Evolutionary conservation across 805 yeast species (phyloP), one percentile per base, ranked within the genome.

Genomic region (Candida methanosorbosa): DNA sequence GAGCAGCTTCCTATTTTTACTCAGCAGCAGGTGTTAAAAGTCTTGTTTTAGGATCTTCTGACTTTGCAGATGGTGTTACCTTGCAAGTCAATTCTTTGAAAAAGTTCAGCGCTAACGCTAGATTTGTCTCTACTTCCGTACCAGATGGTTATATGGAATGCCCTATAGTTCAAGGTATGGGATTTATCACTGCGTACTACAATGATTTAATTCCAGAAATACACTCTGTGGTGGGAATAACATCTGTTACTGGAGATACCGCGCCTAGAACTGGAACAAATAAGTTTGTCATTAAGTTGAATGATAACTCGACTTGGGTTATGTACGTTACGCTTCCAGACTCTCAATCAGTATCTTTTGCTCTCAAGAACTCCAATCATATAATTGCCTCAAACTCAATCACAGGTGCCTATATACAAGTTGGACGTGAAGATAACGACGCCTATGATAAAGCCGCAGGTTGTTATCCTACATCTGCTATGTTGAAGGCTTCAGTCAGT

Each of bases 101-200:
- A 18, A 47, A 42, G 30, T 45, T 49, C 42, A 44, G 49, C 15
- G 34, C 43, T 26, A 46, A 43, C 30, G 41, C 47, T 15, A 41
- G 40, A 6, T 23, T 49, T 14, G 32, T 35, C 7, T 41, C 48
- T 13, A 30, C 38, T 4, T 30, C 33, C 5, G 19, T 23, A 5
- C 32, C 34, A 22, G 46, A 44, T 9, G 74, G 73, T 30, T 64
- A 59, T 23, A 50, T 78, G 34, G 61, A 61, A 23, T 52, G 72
- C 26, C 88, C 94, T 2, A 50, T 82, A 37, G 82, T 78, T n/a
- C 86, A 80, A 54, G 96, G 96, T 36, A 68, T 70, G 73, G 95
- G 94, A 12, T 76, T 81, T 44, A 74, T 81, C 9, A 78, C 94
- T 25, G 84, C 76, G 15, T 60, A 70, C 18, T 79, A 70, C 42